Percentiles rank a stretch among this genome's conserved stretches.
These are phyloP conservation scores for Elsinoe necatrix DNA, from an alignment of 2,329 filamentous ascomycete species.

Conservation along the genomic window DNA sequence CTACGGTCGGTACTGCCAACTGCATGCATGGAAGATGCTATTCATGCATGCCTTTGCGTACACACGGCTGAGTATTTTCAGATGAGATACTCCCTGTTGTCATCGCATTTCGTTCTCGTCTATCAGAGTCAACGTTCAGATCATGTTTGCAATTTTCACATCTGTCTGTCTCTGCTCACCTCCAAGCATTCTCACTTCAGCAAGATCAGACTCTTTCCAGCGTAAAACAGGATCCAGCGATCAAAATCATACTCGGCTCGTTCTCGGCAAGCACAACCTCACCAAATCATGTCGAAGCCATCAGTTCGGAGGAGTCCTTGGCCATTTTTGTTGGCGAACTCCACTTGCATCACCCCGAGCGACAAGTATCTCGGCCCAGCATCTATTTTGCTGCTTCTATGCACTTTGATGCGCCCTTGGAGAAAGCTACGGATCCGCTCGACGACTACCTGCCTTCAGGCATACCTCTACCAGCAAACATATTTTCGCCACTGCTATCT, in stretches of 20 bases:
- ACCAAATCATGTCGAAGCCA: background rate
- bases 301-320: background rate
- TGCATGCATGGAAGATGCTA: background rate
- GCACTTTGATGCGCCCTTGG: background rate
- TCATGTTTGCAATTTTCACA: constrained; percentile 3
- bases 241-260: constrained; percentile 6
- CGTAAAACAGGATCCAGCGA: background rate
- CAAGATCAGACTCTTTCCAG: background rate
- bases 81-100: constrained; percentile 6
- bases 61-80: background rate
- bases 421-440: background rate
- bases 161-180: constrained; percentile 13
- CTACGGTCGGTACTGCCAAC: background rate
- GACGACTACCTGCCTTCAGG: constrained; percentile 14
- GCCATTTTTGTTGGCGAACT: constrained; percentile 3
- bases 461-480: constrained; percentile 2
- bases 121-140: background rate
- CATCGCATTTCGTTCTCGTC: background rate
- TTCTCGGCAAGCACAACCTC: background rate
- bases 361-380: background rate
- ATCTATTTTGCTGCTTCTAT: constrained; percentile 13
- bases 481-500: constrained; percentile 5
- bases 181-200: constrained; percentile 2
- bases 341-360: constrained; percentile 11
- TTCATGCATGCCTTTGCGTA: background rate